Base-by-base conservation (phyloP, 2,329 filamentous ascomycete species). In the Beauveria rudraprayagi region DNA sequence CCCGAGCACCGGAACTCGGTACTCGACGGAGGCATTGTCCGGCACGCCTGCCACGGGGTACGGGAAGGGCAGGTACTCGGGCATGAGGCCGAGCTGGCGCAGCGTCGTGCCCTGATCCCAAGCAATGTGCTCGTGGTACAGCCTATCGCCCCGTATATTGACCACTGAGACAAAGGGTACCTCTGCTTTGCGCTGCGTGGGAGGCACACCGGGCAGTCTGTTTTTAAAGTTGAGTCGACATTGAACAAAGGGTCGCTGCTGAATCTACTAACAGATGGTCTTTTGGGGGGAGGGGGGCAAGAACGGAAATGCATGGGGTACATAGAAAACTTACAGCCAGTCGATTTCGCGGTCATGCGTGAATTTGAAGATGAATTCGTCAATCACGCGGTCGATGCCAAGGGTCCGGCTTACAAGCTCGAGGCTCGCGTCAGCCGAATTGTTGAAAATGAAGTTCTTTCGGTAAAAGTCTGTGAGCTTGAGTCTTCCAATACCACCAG, bases 301-400 rank as follows among this genome's bases (percentile, higher is more conserved):
- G 16, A 14, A 24, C n/a, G 30, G 11, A 43, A 37, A 9, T n/a
- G 30, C 1, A 34, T 34, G 30, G 30, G 30, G 30, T 14, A n/a
- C 3, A 34, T 3, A 28, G 22, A 22, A 19, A 34, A 76, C 81
- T 70, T 71, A 88, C 84, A 89, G 74, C 86, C 85, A 89, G 67
- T 87, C 83, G 3, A 88, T 76, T 26, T 78, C 74, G 24, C 71
- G 76, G 62, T 82, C 77, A 67, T 89, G 86, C 0, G 84, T 88
- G 60, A 86, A 81, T 30, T 75, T 78, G 68, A 83, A 83, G 46
- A 88, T 76, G 64, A 89, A 89, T 67, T 89, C 87, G 65, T 89
- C 86, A 3, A 90, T 80, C 0, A 92, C 78, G 1, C 88, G 80
- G 67, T 92, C 88, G 1, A 85, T 78, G 0, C 88, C 88, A 0